Base-by-base conservation (phyloP, 75 land plant genomes). In the Picea glauca region DNA sequence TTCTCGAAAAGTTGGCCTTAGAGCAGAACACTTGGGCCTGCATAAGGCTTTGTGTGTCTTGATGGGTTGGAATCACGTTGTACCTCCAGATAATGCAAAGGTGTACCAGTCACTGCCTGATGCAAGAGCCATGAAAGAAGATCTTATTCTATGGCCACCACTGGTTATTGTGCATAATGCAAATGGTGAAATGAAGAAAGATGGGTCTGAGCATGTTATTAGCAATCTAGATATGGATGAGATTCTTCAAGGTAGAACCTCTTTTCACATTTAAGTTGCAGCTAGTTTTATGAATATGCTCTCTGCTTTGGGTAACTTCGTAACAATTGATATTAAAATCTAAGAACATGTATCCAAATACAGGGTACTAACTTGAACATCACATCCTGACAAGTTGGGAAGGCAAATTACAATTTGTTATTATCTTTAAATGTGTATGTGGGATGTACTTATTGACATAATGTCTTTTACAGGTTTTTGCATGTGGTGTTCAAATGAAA, bases 131-230 rank as follows among this genome's bases (percentile, higher is more conserved):
- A 46, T 81, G 62, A 82, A 84, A 60, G 86, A 86, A 74, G 91
- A 89, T 60, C 88, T 89, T 32, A 86, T 89, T 59, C 78, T 89
- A 5, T 89, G 91, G 88, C 91, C 91, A 17, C 88, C 91, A 13
- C 62, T 82, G 60, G 86, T 89, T 23, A 64, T 89, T 32, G 33
- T 89, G 58, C 91, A 89, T 33, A 81, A 78, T 77, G 62, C 78
- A 31, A 77, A 82, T 20, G 76, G 80, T 67, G 80, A 72, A 76
- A 62, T 59, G 23, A 78, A 64, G 61, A 62, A 61, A 70, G 78
- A 65, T 4, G 76, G 74, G 5, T 77, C 60, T 13, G 75, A 50
- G 75, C 60, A 80, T n/a, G 77, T 79, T 13, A 54, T 86, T 13
- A 62, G 72, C 11, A 78, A 65, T 56, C 81, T 78, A 61, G 76